A percentile compares a stretch with the other conserved stretches of the same genome.
Evolutionary conservation across 805 yeast genomes (phyloP).

Genomic region (Yamadazyma takamatsuzukensis): DNA sequence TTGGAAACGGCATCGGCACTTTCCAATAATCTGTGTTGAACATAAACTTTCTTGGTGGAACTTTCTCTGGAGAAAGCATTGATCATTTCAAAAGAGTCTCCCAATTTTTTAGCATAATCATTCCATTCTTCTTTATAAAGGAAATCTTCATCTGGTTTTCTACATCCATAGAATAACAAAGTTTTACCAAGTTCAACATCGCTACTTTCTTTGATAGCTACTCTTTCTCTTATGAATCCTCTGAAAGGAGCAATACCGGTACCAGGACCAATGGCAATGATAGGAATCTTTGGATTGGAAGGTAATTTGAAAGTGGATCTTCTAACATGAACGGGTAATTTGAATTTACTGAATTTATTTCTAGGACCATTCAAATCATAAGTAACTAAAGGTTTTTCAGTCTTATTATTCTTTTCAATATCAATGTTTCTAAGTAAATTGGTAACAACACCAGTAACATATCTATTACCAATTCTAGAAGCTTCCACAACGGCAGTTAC

Average conservation of each 20-base stretch:
- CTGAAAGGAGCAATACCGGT: conserved; percentile 99
- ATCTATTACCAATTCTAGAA: conserved; percentile 25
- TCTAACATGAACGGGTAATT: conserved; percentile 88
- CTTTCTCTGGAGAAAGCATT: conserved; percentile 85
- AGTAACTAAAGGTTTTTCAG: conserved; percentile 44
- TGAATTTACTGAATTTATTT: conserved; percentile 44
- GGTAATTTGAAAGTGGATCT: conserved; percentile 95
- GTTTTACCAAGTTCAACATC: conserved; percentile 57
- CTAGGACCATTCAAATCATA: conserved; percentile 89
- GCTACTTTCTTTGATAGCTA: conserved; percentile 39
- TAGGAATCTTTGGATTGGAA: conserved; percentile 73
- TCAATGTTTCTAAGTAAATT: conserved; percentile 77
- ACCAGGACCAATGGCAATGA: conserved; percentile 95
- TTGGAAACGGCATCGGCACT: conserved; percentile 51
- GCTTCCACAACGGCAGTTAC: conserved; percentile 92
- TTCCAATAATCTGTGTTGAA: conserved; percentile 72
- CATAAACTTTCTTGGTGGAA: conserved; percentile 60
- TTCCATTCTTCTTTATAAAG: conserved; percentile 90
- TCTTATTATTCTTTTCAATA: conserved; percentile 49
- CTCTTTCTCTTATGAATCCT: conserved; percentile 88
- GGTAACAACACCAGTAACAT: conserved; percentile 85
- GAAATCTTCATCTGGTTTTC: conserved; percentile 75
- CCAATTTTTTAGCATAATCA: conserved; percentile 58
- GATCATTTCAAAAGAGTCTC: conserved; percentile 61
- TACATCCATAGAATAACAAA: conserved; percentile 81